These are phyloP conservation scores for Oryza australiensis DNA, from an alignment of 176 grass and related monocot genomes.

Conservation along the genomic window DNA sequence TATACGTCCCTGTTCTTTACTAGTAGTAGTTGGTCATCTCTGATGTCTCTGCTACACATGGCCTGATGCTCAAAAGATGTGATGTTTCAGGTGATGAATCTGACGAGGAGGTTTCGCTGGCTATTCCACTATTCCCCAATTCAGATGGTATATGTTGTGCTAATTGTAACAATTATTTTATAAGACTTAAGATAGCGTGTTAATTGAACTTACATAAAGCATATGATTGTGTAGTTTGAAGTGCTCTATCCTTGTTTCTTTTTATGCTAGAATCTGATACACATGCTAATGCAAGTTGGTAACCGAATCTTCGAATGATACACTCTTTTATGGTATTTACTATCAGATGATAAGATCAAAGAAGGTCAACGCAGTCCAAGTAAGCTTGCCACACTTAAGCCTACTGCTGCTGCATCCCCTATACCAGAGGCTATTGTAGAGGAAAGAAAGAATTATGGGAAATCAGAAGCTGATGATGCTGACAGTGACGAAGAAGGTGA, in stretches of 20 bases:
- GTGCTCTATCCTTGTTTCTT: not conserved
- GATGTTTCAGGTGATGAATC: slow-evolving; percentile 43
- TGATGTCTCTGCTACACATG: slow-evolving; percentile 7
- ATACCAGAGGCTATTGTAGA: slow-evolving; percentile 28
- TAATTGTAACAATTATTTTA: not conserved
- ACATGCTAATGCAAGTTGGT: not conserved
- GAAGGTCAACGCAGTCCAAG: slow-evolving; percentile 39
- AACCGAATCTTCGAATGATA: not conserved
- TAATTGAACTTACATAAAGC: not conserved
- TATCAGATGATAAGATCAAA: slow-evolving; percentile 43
- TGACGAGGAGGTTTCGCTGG: slow-evolving; percentile 37
- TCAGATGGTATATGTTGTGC: slow-evolving; percentile 23
- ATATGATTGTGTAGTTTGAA: slow-evolving; percentile 15
- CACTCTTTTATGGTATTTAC: slow-evolving; percentile 40
- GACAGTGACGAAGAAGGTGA: slow-evolving; percentile 21
- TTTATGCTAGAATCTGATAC: not conserved
- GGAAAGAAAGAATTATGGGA: slow-evolving; percentile 35
- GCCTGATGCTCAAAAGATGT: not conserved
- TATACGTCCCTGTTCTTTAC: slow-evolving; percentile 15
- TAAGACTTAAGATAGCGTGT: not conserved
- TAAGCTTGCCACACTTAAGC: slow-evolving; percentile 15
- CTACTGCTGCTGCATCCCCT: slow-evolving; percentile 22
- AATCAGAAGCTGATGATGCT: slow-evolving; percentile 34
- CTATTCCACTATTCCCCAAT: slow-evolving; percentile 30
- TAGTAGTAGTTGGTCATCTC: slow-evolving; percentile 8